phyloP scores from a whole-genome alignment of 805 yeast species.

The Dipodascus geniculatus region DNA sequence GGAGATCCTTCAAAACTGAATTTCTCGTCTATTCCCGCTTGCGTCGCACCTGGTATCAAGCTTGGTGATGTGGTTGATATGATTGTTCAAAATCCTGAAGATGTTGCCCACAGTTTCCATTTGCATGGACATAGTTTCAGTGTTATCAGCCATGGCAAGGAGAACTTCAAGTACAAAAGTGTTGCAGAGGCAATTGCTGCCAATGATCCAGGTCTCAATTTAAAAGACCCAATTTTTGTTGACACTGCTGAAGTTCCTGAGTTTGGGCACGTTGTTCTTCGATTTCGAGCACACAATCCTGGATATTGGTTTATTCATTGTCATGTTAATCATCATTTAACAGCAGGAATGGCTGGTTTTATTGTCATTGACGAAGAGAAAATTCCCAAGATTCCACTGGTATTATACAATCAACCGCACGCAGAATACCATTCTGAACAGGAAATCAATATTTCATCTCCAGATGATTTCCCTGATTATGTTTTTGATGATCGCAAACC shows the following conservation, averaged over 20 bases:
- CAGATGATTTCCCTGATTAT: background rate
- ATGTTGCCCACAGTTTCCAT: background rate
- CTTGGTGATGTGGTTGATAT: background rate
- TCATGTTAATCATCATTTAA: background rate
- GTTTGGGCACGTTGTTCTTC: background rate
- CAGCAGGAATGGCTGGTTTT: background rate
- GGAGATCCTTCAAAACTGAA: background rate
- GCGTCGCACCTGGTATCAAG: background rate
- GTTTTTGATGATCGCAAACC: background rate
- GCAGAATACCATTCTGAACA: background rate
- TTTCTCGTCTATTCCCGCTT: background rate
- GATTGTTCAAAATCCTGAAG: background rate
- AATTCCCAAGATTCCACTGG: background rate
- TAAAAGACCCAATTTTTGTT: background rate
- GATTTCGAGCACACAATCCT: background rate
- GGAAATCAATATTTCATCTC: background rate
- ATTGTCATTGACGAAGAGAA: background rate
- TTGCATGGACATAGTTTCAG: background rate
- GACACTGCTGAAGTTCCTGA: background rate
- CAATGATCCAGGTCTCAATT: background rate
- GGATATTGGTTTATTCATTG: constrained; percentile 1
- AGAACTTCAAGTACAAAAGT: background rate
- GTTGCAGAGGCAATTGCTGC: background rate
- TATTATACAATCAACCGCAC: background rate
- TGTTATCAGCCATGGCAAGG: background rate